Base-by-base conservation (phyloP, 441 rosid genomes). In the Pelargonium fulgidum region DNA sequence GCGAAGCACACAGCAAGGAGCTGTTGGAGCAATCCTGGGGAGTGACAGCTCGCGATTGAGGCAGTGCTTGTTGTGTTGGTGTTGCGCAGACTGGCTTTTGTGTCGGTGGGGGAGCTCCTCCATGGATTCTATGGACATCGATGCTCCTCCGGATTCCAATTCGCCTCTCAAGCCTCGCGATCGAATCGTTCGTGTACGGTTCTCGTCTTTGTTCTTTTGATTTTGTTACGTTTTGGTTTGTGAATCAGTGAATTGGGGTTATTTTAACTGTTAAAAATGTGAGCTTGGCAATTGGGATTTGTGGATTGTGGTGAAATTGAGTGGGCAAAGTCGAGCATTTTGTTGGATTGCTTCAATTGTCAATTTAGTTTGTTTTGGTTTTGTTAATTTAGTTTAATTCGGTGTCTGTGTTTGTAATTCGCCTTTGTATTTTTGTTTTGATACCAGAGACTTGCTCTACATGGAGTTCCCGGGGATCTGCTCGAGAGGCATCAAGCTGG, bases 381-480 rank as follows among this genome's bases (percentile, higher is more conserved):
- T 17, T 22, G 7, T 17, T 14, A 20, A 12, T 41, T 36, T 56
- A 68, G 44, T 73, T 24, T 33, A 20, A 13, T 59, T 67, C 24
- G 14, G 39, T 24, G 36, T 64, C 68, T 70, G 62, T 29, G 39
- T 61, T 72, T 47, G 24, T 1, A 65, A 68, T 58, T 66, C 70
- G 5, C 64, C 8, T 47, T 47, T 1, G n/a, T n/a, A n/a, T 19
- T 41, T 29, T 1, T 64, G 45, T 24, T 16, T 61, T 58, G 29
- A 14, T 39, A 61, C 29, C 81, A 95, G 98, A 89, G 92, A 85
- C 89, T 95, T 70, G 85, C 81, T 48, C 81, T 64, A 79, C 65
- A 75, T 42, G 96, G 91, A 48, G 85, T 95, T 77, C 87, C 89
- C 0, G 75, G 70, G 77, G 88, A 81, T 78, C 76, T 42, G 66